These are phyloP conservation scores for Russula emetica DNA, from an alignment of 768 basidiomycete species.

Conservation along the genomic window DNA sequence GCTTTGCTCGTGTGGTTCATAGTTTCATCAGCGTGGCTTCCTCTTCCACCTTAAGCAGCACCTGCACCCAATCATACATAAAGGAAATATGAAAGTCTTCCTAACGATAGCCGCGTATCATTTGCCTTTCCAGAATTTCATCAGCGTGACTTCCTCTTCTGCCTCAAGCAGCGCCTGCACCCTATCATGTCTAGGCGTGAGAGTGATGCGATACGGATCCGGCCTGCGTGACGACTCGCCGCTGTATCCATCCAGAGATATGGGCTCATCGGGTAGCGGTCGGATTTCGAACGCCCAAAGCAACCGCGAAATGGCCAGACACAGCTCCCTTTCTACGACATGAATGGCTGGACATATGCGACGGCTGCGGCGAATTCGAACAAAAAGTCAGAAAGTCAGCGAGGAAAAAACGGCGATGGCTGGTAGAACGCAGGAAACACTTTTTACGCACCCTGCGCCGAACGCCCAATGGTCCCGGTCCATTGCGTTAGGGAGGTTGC, in stretches of 20 bases:
- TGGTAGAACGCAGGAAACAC: not conserved
- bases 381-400: not conserved
- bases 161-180: constrained; percentile 17
- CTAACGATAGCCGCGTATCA: not conserved
- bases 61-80: no score
- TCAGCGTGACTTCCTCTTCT: constrained; percentile 20
- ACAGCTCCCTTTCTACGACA: constrained; percentile 46
- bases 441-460: constrained; percentile 41
- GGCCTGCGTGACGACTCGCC: constrained; percentile 45
- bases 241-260: constrained; percentile 44
- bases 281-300: constrained; percentile 47
- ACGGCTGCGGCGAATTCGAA: constrained; percentile 27
- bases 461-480: constrained; percentile 52
- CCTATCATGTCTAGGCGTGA: constrained; percentile 30
- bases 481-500: constrained; percentile 31
- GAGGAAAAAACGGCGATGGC: no score
- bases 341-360: constrained; percentile 44
- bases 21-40: no score
- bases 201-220: constrained; percentile 38
- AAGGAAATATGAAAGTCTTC: no score
- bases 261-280: constrained; percentile 41
- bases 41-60: no score
- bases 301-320: constrained; percentile 43
- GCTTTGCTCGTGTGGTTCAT: no score
- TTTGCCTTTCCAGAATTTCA: constrained; percentile 17